Percentiles rank a stretch among this genome's conserved stretches.
These are phyloP conservation scores for Waitea zeae DNA, from an alignment of 1,284 basidiomycete genomes.

Conservation along the genomic window DNA sequence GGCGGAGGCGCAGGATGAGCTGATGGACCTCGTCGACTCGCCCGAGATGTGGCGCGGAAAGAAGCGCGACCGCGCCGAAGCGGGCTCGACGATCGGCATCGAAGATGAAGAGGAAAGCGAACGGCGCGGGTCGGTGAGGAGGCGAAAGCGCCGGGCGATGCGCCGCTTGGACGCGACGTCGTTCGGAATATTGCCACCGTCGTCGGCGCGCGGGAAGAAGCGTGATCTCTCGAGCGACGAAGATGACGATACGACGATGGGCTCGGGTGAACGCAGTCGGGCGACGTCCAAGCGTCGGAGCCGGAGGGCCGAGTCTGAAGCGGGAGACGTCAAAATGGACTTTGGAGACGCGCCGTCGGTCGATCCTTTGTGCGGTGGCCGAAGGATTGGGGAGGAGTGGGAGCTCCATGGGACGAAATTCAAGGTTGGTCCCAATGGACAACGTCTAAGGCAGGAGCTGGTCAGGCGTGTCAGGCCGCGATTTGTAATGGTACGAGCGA, in stretches of 20 bases:
- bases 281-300: conserved; percentile 18
- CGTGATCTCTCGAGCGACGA: conserved; percentile 32
- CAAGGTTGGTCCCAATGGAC: conserved; percentile 56
- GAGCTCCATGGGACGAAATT: conserved; percentile 44
- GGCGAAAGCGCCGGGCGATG: neutral
- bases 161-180: conserved; percentile 22
- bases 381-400: conserved; percentile 59
- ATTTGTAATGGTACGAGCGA: conserved; percentile 4
- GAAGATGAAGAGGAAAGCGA: conserved; percentile 22
- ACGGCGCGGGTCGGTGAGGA: no score
- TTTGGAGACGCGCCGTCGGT: conserved; percentile 18
- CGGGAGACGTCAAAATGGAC: conserved; percentile 17
- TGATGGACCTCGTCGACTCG: conserved; percentile 8
- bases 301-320: conserved; percentile 13
- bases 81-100: conserved; percentile 49
- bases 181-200: conserved; percentile 28
- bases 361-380: conserved; percentile 31
- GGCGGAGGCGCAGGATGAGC: conserved; percentile 8
- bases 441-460: conserved; percentile 44
- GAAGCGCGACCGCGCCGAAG: conserved; percentile 60
- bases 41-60: conserved; percentile 43
- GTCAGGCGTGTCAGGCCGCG: no score
- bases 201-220: conserved; percentile 42
- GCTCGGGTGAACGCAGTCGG: conserved; percentile 21
- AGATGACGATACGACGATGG: conserved; percentile 12